Evolutionary conservation across 164 flowering plant species (phyloP), one percentile per base, ranked within the genome.

Genomic region (Buxus sempervirens): DNA sequence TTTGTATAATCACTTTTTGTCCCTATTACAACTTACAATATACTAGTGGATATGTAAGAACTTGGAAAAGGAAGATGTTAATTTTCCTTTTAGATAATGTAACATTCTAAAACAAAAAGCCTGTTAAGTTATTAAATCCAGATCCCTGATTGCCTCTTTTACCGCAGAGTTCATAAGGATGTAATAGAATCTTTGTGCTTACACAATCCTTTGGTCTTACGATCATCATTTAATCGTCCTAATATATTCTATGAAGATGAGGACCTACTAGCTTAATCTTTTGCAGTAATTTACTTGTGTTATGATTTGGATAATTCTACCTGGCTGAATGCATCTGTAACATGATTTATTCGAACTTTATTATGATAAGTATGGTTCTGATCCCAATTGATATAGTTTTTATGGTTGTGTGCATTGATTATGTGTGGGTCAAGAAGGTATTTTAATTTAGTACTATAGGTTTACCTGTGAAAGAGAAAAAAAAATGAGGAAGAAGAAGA

Each of bases 161-260:
- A 64, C 61, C 21, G 80, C 89, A 91, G 97, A 72, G 97, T 91
- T 74, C 90, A 91, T 81, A 81, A 84, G 77, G 97, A 93, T 76
- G 94, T 91, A 71, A 86, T 93, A 54, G 79, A 75, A 27, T 87
- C 96, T 36, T 74, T 93, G 67, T 65, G 77, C 77, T 72, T 93
- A 84, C 83, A 70, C 53, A 71, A 82, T 41, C 98, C 98, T 56
- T 67, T 93, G 69, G 84, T 93, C 38, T 86, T 93, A 26, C 83
- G 78, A 66, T 84, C 93, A 45, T 93, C 98, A 51, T 93, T 93
- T 67, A 90, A 93, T 71, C 98, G 97, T 58, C 96, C 96, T 70
- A 91, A 93, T 78, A 88, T 93, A 71, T 84, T 77, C 73, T 93
- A 93, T 80, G 96, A 93, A 93, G 98, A 97, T 85, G 55, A 58